Evolutionary conservation across 192 early-diverging fungal species (phyloP).

Genomic region (Mortierella hygrophila): DNA sequence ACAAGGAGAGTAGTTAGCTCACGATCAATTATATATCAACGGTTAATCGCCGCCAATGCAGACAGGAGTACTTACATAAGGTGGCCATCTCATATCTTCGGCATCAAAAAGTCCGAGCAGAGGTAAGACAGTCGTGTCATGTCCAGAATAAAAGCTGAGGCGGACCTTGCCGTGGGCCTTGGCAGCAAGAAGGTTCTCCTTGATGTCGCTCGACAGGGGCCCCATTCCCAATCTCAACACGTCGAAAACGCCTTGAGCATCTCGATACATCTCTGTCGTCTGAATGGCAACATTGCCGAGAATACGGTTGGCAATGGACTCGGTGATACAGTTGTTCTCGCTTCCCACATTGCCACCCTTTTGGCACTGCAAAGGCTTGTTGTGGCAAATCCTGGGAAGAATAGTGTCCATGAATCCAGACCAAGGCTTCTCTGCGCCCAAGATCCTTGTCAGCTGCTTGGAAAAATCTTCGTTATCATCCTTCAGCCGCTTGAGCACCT

Average conservation of each 20-base stretch:
- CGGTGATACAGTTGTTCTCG: conserved; percentile 20
- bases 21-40: neutral
- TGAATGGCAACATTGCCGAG: conserved; percentile 24
- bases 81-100: conserved; percentile 42
- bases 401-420: conserved; percentile 50
- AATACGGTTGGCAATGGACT: neutral
- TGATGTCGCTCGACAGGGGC: conserved; percentile 37
- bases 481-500: conserved; percentile 18
- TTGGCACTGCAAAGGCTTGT: conserved; percentile 27
- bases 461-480: conserved; percentile 29
- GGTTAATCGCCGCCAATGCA: neutral
- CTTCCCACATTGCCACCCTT: neutral
- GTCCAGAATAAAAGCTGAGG: conserved; percentile 39
- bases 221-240: conserved; percentile 43
- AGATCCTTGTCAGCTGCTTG: conserved; percentile 20
- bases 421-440: conserved; percentile 32
- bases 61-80: conserved; percentile 32
- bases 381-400: conserved; percentile 40
- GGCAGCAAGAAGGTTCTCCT: conserved; percentile 30
- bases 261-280: conserved; percentile 33
- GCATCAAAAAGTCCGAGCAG: conserved; percentile 38
- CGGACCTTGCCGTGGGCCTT: conserved; percentile 17
- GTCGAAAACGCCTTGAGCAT: conserved; percentile 26
- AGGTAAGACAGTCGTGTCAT: conserved; percentile 44
- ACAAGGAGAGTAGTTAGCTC: neutral